phyloP scores from a whole-genome alignment of 2,329 filamentous ascomycete genomes.

The Myriosclerotinia scirpicola region DNA sequence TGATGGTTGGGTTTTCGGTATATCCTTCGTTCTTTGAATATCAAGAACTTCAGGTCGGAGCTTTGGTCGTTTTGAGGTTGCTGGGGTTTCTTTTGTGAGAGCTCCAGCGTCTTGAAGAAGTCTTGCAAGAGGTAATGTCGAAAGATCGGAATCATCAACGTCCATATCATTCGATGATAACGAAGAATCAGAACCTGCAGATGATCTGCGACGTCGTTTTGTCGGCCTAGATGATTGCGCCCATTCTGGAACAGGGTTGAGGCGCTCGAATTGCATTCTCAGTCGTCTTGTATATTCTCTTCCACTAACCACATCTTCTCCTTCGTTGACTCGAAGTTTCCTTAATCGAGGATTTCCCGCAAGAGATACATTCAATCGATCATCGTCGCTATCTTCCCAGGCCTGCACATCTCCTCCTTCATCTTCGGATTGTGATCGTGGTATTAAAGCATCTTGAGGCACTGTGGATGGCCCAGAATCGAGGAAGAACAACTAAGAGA shows the following conservation, averaged over 20 bases:
- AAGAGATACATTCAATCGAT: slow-evolving; percentile 79
- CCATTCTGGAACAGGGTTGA: slow-evolving; percentile 63
- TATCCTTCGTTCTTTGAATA: slow-evolving; percentile 85
- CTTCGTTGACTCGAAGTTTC: slow-evolving; percentile 77
- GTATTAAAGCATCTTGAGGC: slow-evolving; percentile 32
- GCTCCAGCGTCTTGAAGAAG: slow-evolving; percentile 74
- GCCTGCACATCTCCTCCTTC: slow-evolving; percentile 54
- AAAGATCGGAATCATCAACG: slow-evolving; percentile 57
- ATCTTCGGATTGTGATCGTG: slow-evolving; percentile 33
- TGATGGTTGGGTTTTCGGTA: slow-evolving; percentile 74
- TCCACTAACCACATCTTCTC: slow-evolving; percentile 83
- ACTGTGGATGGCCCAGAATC: slow-evolving; percentile 41
- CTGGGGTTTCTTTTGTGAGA: slow-evolving; percentile 52
- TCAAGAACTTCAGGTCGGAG: slow-evolving; percentile 85
- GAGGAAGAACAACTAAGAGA: slow-evolving; percentile 42
- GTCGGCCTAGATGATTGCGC: slow-evolving; percentile 52
- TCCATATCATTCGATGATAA: slow-evolving; percentile 50
- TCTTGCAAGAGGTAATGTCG: slow-evolving; percentile 73
- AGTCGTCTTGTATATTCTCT: slow-evolving; percentile 81
- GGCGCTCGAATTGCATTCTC: slow-evolving; percentile 69
- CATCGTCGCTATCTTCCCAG: slow-evolving; percentile 97
- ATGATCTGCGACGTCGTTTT: slow-evolving; percentile 54
- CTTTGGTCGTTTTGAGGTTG: slow-evolving; percentile 62
- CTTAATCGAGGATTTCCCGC: slow-evolving; percentile 72
- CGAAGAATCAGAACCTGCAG: slow-evolving; percentile 46